phyloP scores from a whole-genome alignment of 139 green algal genomes.

The Chlorella sp. region DNA sequence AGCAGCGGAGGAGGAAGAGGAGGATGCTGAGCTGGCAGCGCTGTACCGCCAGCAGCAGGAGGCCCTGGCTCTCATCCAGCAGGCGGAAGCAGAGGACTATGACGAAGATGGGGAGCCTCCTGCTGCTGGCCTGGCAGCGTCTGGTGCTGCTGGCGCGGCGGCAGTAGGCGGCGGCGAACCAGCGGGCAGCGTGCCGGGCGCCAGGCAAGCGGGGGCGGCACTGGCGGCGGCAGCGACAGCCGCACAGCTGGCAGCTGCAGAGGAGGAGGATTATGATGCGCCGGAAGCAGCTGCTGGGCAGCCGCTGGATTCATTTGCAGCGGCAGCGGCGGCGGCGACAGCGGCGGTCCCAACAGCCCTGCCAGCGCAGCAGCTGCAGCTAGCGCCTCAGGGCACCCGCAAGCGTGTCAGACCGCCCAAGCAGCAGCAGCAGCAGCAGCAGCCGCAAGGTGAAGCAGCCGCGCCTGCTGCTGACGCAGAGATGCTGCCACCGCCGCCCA shows the following conservation, averaged over 20 bases:
- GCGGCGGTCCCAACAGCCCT: neutral
- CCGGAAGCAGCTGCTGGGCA: neutral
- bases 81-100: slow-evolving; percentile 3
- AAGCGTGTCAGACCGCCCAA: neutral
- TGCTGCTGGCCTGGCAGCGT: too few relatives aligned
- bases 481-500: neutral
- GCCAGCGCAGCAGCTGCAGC: neutral
- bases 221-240: too few relatives aligned
- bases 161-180: too few relatives aligned
- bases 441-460: neutral
- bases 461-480: too few relatives aligned
- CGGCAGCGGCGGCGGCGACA: neutral
- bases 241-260: neutral
- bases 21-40: neutral
- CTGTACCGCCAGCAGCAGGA: slow-evolving; percentile 14
- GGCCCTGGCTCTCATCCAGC: neutral
- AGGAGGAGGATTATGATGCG: slow-evolving; percentile 24
- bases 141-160: too few relatives aligned
- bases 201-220: too few relatives aligned
- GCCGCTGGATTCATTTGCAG: too few relatives aligned
- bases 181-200: too few relatives aligned
- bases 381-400: neutral
- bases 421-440: neutral
- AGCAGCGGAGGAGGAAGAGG: neutral
- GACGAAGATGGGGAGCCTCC: neutral